These are phyloP conservation scores for Fragilariopsis cylindrus DNA, from an alignment of 108 stramenopile species.

Conservation along the genomic window DNA sequence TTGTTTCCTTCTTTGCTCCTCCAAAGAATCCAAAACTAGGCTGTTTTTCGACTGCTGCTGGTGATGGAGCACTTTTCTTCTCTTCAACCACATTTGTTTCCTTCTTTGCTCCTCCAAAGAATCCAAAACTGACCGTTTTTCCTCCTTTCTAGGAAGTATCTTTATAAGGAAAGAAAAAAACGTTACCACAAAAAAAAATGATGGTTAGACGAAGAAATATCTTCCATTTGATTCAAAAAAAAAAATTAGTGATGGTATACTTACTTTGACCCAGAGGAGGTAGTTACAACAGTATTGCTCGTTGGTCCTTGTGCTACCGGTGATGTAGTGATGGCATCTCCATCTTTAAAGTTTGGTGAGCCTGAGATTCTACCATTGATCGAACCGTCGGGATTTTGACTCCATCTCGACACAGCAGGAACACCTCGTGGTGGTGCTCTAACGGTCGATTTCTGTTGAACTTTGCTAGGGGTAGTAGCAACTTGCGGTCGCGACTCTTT, in stretches of 20 bases:
- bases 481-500: not conserved
- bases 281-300: conserved; percentile 61
- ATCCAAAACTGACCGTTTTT: not conserved
- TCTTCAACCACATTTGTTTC: conserved; percentile 26
- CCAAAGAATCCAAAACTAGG: conserved; percentile 6
- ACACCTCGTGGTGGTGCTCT: conserved; percentile 61
- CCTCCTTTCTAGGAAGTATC: conserved; percentile 28
- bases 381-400: conserved; percentile 55
- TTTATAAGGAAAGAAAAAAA: conserved; percentile 1
- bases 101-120: conserved; percentile 11
- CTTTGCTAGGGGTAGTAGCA: not conserved
- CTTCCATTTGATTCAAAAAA: not conserved
- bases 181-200: not conserved
- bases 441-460: not conserved
- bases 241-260: not conserved
- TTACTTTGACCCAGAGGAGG: conserved; percentile 63
- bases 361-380: conserved; percentile 73
- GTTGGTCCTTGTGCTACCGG: conserved; percentile 49
- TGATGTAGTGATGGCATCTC: conserved; percentile 63
- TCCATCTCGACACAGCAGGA: conserved; percentile 69
- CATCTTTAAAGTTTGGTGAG: conserved; percentile 67
- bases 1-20: conserved; percentile 24
- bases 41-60: conserved; percentile 23
- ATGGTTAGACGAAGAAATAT: not conserved
- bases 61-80: conserved; percentile 19